Base-by-base conservation (phyloP, 1,284 basidiomycete species). In the Athelia sp. region DNA sequence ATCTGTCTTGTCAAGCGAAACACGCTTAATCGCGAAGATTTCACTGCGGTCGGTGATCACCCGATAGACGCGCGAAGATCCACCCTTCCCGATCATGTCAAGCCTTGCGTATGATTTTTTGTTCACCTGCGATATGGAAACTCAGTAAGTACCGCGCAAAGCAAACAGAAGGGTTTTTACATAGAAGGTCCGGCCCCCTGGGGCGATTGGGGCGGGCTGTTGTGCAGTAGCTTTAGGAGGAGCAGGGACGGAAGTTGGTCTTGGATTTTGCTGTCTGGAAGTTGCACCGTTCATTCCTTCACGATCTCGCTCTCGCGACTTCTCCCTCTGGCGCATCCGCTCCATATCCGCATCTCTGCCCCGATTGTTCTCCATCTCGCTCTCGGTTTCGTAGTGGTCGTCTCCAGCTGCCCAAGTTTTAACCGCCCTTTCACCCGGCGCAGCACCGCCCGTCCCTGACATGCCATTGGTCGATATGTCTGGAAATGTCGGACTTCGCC, bases 1-100 rank as follows among this genome's bases (percentile, higher is more conserved):
- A 57, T 97, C 94, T 4, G 85, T 85, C 59, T 85, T 86, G 61
- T 95, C 91, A 14, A 97, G 74, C 15, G 84, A 79, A 17, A 97
- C 93, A 34, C 87, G 83, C 65, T 97, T 97, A 62, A 97, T 78
- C 11, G 94, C 94, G 59, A 80, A 92, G 36, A 96, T 76, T 59
- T 89, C 84, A 62, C 88, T 88, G 45, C 76, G 72, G 21, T 76
- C 72, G 60, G 82, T 88, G 62, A 95, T 78, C 11, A 95, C 93
- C 23, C 91, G 87, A 66, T 87, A 97, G 18, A 97, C 94, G 47
- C 90, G 87, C n/a, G 93, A 96, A 9, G 92, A 89, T 0, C 94
- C 94, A 35, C 94, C 94, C 61, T 87, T 90, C 35, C 94, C 94
- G 48, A 98, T 84, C 64, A 93, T 72, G 55, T 94, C 91, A 1